phyloP scores from a whole-genome alignment of 164 flowering plant genomes.

The Santalum album region DNA sequence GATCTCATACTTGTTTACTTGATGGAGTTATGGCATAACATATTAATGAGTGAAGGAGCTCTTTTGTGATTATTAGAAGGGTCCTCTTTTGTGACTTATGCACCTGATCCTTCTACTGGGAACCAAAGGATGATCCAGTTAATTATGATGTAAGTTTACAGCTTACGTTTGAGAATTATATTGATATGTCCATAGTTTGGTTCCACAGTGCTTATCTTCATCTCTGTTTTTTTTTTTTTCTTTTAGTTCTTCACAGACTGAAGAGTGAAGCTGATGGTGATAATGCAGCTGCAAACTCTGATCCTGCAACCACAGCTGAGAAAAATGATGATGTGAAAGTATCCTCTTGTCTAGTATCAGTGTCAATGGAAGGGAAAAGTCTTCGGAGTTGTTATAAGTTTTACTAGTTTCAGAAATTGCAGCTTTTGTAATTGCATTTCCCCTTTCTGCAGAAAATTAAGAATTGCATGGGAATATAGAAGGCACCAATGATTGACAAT shows the following conservation, averaged over 20 bases:
- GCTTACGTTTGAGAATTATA: no score
- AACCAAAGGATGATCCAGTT: conserved; percentile 57
- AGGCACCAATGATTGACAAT: conserved; percentile 95
- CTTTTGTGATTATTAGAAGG: no score
- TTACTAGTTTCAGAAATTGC: neutral
- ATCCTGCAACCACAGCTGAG: conserved; percentile 11
- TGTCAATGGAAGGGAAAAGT: conserved; percentile 93
- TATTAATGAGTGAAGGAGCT: no score
- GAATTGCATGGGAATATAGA: conserved; percentile 95
- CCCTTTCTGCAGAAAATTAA: conserved; percentile 68
- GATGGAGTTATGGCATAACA: no score
- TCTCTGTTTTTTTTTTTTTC: neutral
- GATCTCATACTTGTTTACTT: no score
- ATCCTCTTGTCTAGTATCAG: no score
- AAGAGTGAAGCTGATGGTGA: conserved; percentile 48
- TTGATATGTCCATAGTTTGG: no score
- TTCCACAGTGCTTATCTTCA: no score
- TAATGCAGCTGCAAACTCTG: conserved; percentile 29
- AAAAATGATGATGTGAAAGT: conserved; percentile 1
- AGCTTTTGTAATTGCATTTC: neutral
- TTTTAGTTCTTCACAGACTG: no score
- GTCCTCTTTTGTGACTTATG: no score
- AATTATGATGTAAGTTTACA: conserved; percentile 70
- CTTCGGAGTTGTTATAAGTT: conserved; percentile 5
- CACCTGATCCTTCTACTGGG: no score